Evolutionary conservation across 2,329 filamentous ascomycete genomes (phyloP).

Genomic region (Coniochaeta pulveracea): DNA sequence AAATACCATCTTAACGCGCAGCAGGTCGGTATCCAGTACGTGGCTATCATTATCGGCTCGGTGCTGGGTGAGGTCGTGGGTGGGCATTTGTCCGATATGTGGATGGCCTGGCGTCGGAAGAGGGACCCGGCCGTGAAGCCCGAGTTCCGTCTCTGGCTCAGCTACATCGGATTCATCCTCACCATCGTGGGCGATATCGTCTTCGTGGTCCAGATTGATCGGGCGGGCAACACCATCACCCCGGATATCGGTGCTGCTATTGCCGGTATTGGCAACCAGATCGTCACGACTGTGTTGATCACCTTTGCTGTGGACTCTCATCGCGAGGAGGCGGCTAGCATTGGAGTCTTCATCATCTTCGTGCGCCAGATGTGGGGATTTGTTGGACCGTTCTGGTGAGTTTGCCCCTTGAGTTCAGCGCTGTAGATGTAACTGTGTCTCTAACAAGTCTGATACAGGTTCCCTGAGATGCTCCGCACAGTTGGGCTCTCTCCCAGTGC

Average conservation of each 20-base stretch:
- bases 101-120: slow-evolving; percentile 31
- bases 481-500: neutral
- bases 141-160: slow-evolving; percentile 46
- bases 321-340: slow-evolving; percentile 34
- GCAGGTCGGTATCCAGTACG: slow-evolving; percentile 46
- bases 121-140: slow-evolving; percentile 21
- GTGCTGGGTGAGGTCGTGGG: slow-evolving; percentile 47
- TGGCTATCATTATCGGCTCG: slow-evolving; percentile 44
- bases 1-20: slow-evolving; percentile 46
- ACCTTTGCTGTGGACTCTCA: slow-evolving; percentile 51
- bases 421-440: neutral
- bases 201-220: slow-evolving; percentile 38
- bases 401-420: neutral
- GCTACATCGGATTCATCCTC: slow-evolving; percentile 38
- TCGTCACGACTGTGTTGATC: slow-evolving; percentile 47
- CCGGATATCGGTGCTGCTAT: slow-evolving; percentile 42
- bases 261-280: slow-evolving; percentile 43
- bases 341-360: slow-evolving; percentile 48
- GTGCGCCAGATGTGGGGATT: slow-evolving; percentile 43
- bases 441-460: neutral
- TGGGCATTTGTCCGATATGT: slow-evolving; percentile 39
- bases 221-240: slow-evolving; percentile 32
- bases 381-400: slow-evolving; percentile 25
- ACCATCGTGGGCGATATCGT: slow-evolving; percentile 39
- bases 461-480: neutral